Percentiles rank a stretch among this genome's conserved stretches.
Conservation (phyloP, 2,329 filamentous ascomycete species). For the Microdochium bolleyi region DNA sequence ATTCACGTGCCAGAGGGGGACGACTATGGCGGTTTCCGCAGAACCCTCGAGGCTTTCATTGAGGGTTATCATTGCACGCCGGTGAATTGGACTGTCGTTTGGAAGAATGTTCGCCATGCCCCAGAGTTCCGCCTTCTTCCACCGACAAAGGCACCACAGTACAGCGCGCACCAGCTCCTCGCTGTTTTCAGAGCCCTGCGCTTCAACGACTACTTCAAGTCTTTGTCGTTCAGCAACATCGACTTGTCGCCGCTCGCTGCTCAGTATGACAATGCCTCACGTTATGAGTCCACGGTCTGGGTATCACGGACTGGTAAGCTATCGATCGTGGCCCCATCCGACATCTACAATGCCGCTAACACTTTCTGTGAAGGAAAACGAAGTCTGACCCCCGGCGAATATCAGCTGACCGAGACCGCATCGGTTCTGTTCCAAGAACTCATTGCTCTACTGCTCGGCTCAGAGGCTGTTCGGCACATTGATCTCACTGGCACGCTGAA, state of each 20-base stretch:
- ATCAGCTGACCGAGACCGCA: slow-evolving; percentile 37
- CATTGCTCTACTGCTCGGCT: slow-evolving; percentile 46
- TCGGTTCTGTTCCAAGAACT: slow-evolving; percentile 47
- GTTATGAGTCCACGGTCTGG: slow-evolving; percentile 39
- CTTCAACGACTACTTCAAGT: slow-evolving; percentile 53
- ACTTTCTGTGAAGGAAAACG: slow-evolving; percentile 16
- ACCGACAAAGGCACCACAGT: slow-evolving; percentile 25
- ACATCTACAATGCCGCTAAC: slow-evolving; percentile 3
- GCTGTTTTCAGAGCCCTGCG: slow-evolving; percentile 47
- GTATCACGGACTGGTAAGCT: slow-evolving; percentile 42
- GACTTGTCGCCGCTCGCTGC: slow-evolving; percentile 35
- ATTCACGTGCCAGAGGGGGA: slow-evolving; percentile 46
- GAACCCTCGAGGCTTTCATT: slow-evolving; percentile 47
- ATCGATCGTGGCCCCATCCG: not conserved
- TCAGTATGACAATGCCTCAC: slow-evolving; percentile 32
- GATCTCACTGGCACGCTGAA: slow-evolving; percentile 37
- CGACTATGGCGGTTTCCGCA: slow-evolving; percentile 44
- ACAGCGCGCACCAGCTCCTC: slow-evolving; percentile 44
- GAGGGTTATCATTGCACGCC: slow-evolving; percentile 40
- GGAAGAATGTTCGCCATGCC: slow-evolving; percentile 31
- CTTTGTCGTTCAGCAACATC: slow-evolving; percentile 45
- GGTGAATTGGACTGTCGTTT: slow-evolving; percentile 44
- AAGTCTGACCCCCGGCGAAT: slow-evolving; percentile 39
- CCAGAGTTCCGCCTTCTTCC: slow-evolving; percentile 47
- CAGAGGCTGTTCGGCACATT: slow-evolving; percentile 45